Evolutionary conservation across 768 basidiomycete genomes (phyloP), one percentile per base, ranked within the genome.

Genomic region (Phaeolepiota aurea): DNA sequence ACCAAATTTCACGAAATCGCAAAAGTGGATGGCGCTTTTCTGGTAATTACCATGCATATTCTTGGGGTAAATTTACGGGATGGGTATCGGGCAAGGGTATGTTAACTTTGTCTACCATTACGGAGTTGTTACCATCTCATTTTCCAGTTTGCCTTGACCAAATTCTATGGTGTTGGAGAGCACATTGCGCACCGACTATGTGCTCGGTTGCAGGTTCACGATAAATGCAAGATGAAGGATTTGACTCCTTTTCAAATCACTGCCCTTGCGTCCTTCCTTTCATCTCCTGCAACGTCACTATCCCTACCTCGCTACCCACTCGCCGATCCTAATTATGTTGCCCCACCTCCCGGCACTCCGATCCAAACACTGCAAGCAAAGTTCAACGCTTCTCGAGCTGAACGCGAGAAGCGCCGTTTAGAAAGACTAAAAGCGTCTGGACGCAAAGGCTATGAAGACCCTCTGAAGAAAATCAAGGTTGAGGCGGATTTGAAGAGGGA

Each of bases 181-280:
- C 64, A 72, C 45, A 86, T 78, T 12, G 78, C 93, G 5, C 72
- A 76, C 42, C 81, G 84, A 20, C 71, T 99, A 21, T 91, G 94
- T 55, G 89, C 93, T 7, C 82, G 96, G 45, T 77, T 96, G 33
- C 86, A 87, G 55, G 88, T 99, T 39, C 92, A 97, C 62, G 80
- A 89, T 68, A 72, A 71, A 47, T 79, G 83, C 63, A 79, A 76
- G 59, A 79, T 99, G 48, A 76, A 74, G 37, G 76, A 89, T 57
- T 71, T 99, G 21, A 80, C 88, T 19, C 82, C 91, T 20, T 69
- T 76, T 23, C 96, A 99, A 72, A 68, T 93, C 37, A 96, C 91
- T 11, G 75, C 84, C 12, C 74, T 99, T n/a, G 84, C 92, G 10
- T 87, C 94, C 4, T 94, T 90, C 63, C 80, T 99, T 7, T 92